These are phyloP conservation scores for Oidiodendron maius DNA, from an alignment of 495 filamentous ascomycete species.

Conservation along the genomic window DNA sequence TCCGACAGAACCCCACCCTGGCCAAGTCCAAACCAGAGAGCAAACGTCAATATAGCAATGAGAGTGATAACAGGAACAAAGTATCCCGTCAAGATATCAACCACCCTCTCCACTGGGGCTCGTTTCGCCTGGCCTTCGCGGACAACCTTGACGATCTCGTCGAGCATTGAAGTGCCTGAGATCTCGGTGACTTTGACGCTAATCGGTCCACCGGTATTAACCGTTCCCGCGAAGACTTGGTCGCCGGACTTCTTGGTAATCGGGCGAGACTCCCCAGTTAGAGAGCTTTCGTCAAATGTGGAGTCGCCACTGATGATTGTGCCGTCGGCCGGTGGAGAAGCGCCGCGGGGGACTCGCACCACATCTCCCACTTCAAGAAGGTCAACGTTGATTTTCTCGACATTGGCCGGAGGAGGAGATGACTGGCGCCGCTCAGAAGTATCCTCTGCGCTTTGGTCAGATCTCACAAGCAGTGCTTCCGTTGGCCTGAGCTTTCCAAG, in stretches of 20 bases:
- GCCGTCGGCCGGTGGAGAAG: constrained; percentile 83
- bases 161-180: constrained; percentile 79
- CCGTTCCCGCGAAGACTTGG: constrained; percentile 74
- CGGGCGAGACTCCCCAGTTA: constrained; percentile 82
- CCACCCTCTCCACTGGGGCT: constrained; percentile 81
- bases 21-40: constrained; percentile 77
- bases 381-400: constrained; percentile 43
- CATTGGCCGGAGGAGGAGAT: background rate
- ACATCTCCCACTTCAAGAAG: constrained; percentile 78
- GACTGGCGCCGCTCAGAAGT: background rate
- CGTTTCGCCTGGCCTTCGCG: constrained; percentile 85
- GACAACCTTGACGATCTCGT: constrained; percentile 84
- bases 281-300: constrained; percentile 80
- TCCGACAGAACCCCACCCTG: constrained; percentile 57
- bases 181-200: constrained; percentile 63
- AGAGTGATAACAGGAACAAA: constrained; percentile 85
- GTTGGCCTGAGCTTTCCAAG: constrained; percentile 74
- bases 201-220: constrained; percentile 73
- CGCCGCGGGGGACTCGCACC: constrained; percentile 69
- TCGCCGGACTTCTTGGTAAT: constrained; percentile 69
- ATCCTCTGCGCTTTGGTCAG: constrained; percentile 15
- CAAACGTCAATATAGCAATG: constrained; percentile 75
- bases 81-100: constrained; percentile 77
- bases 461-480: constrained; percentile 63
- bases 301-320: constrained; percentile 56